Base-by-base conservation (phyloP, 2,329 filamentous ascomycete genomes). In the Penicillium corylophilum region DNA sequence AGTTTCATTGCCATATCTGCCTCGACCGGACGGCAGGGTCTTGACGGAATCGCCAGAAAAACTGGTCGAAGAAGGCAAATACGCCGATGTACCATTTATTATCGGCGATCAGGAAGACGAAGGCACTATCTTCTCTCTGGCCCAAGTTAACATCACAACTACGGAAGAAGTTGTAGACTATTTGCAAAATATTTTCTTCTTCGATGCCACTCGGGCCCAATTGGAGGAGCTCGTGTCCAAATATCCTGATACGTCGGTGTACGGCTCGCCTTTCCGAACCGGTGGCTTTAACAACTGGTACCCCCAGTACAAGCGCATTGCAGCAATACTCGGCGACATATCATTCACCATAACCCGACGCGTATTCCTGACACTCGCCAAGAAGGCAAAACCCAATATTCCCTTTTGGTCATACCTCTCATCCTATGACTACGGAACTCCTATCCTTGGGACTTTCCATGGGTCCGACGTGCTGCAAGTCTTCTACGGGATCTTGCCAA, bases 51-150 rank as follows among this genome's bases (percentile, higher is more conserved):
- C 82, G 5, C 84, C 87, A 0, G 87, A 92, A 0, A 48, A 78
- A 0, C 73, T 89, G 4, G 72, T 80, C 1, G 49, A 60, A 2
- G 62, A 67, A 0, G 83, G 85, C 13, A 77, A 77, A 54, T 85
- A 82, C 56, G 78, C 83, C 7, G 76, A 77, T 12, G 79, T 86
- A 0, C 84, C 84, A 2, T 79, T 86, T 64, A 86, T 87, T 50
- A 80, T 88, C 35, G 88, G 89, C 38, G 81, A 90, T 64, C 87
- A 90, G 69, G 88, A 92, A 74, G 89, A 93, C 64, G 88, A 93
- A 69, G 88, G 88, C 16, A 90, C 88, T 0, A 70, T 92, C 2
- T 90, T 92, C 65, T 77, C 84, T 5, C 75, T 92, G 29, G 85
- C 86, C 67, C 86, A 89, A 57, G 65, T 71, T 28, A 89, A 91